A percentile compares a stretch with the other conserved stretches of the same genome.
Conservation (phyloP, 2,329 filamentous ascomycete species). For the Sporothrix humicola region DNA sequence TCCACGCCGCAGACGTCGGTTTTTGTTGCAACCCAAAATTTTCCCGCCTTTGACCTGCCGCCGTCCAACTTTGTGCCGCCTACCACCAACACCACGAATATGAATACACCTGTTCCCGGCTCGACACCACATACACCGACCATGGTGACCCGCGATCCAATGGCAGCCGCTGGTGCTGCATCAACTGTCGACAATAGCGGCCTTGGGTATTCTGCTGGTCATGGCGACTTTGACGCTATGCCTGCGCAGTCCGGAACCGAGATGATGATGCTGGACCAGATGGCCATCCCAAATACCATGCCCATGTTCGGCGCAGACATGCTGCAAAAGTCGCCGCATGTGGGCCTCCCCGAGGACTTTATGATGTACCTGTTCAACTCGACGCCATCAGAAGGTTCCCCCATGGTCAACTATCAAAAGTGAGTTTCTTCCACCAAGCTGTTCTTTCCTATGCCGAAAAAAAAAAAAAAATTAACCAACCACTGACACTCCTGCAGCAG, state of each 20-base stretch:
- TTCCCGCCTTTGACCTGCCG: constrained; percentile 67
- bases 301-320: constrained; percentile 88
- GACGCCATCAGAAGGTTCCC: constrained; percentile 56
- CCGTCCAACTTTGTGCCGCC: constrained; percentile 60
- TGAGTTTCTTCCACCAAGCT: constrained; percentile 44
- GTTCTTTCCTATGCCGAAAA: no score
- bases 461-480: no score
- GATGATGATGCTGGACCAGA: constrained; percentile 66
- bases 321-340: constrained; percentile 80
- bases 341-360: constrained; percentile 83
- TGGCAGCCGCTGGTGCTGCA: neutral
- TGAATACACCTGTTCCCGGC: neutral
- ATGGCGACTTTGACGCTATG: constrained; percentile 56
- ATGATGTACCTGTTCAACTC: constrained; percentile 84
- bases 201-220: constrained; percentile 47
- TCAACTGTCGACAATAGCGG: neutral
- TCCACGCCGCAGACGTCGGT: constrained; percentile 52
- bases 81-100: neutral
- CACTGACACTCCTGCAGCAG: constrained; percentile 43
- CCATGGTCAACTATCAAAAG: constrained; percentile 59
- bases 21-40: constrained; percentile 66
- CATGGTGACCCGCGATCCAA: neutral
- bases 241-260: constrained; percentile 55
- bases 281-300: constrained; percentile 70
- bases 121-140: constrained; percentile 7